Base-by-base conservation (phyloP, 75 land plant species). In the Cupressus sempervirens region DNA sequence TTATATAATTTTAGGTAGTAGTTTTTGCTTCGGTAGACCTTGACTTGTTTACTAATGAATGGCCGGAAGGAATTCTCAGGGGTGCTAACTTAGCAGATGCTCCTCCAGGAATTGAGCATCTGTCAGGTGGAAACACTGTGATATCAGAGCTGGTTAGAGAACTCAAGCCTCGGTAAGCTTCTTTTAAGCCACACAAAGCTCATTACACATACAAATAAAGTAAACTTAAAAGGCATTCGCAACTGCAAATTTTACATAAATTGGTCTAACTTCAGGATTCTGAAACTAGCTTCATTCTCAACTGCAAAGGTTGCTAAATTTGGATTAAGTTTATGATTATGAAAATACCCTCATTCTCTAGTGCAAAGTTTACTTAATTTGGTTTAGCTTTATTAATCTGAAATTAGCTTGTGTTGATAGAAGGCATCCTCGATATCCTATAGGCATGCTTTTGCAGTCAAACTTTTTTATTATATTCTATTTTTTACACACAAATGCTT, bases 141-240 rank as follows among this genome's bases (percentile, higher is more conserved):
- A 81, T 97, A 30, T 88, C 97, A 43, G 97, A 96, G 85, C 86
- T 98, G 76, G 98, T 87, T 48, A 86, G 88, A 68, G 98, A 96
- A 77, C 91, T 98, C 54, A 95, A 95, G 86, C 99, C 99, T 84
- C 93, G 99, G 99, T 98, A 86, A 89, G 94, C 35, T 26, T 45
- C 53, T 53, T 11, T 46, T 26, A 36, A 26, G 8, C 81, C 15
- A 9, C 29, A 43, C 50, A 79, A 40, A 79, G 29, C 11, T n/a
- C 13, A 8, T 23, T 36, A 23, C 29, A 79, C 12, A 41, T 38
- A 23, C 46, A 41, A 76, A 7, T 23, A 18, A 74, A 74, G 79
- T 76, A 0, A 11, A 43, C 11, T 10, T 11, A 45, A 45, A 79
- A n/a, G 81, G 48, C 81, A 79, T 79, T 43, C 48, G 3, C 48